A percentile compares a stretch with the other conserved stretches of the same genome.
phyloP scores from a whole-genome alignment of 768 basidiomycete genomes.

The Tephrocybe sp. region DNA sequence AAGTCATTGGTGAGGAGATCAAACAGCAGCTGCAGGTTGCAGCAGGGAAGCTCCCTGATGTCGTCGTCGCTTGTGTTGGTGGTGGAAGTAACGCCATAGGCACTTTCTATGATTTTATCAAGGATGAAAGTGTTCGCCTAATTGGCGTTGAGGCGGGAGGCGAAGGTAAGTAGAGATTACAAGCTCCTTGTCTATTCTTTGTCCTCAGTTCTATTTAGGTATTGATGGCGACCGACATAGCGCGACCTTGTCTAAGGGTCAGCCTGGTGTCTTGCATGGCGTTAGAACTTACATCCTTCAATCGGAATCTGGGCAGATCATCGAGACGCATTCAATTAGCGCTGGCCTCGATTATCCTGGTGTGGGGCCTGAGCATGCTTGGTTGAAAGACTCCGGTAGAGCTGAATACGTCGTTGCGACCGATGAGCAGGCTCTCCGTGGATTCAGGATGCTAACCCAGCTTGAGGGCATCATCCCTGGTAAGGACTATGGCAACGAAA shows the following conservation, averaged over 20 bases:
- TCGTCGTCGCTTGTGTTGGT: slow-evolving; percentile 94
- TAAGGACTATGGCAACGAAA: slow-evolving; percentile 28
- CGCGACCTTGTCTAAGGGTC: slow-evolving; percentile 89
- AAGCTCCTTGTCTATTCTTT: slow-evolving; percentile 2
- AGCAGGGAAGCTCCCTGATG: slow-evolving; percentile 88
- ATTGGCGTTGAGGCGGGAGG: slow-evolving; percentile 98
- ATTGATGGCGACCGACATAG: slow-evolving; percentile 85
- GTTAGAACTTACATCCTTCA: slow-evolving; percentile 96
- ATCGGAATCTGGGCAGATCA: slow-evolving; percentile 85
- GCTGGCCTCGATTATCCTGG: slow-evolving; percentile 97
- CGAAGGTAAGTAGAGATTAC: slow-evolving; percentile 57
- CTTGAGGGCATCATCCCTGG: slow-evolving; percentile 97
- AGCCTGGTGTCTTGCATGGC: slow-evolving; percentile 94
- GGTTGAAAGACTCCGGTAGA: slow-evolving; percentile 91
- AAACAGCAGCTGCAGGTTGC: slow-evolving; percentile 76
- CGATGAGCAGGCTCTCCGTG: slow-evolving; percentile 91
- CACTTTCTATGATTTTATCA: slow-evolving; percentile 95
- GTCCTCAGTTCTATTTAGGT: slow-evolving; percentile 43
- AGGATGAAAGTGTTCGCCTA: slow-evolving; percentile 79
- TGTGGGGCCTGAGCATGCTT: slow-evolving; percentile 97
- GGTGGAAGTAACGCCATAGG: slow-evolving; percentile 98
- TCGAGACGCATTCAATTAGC: slow-evolving; percentile 96
- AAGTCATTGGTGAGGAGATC: slow-evolving; percentile 89
- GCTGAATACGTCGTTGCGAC: slow-evolving; percentile 94
- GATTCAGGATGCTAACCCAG: slow-evolving; percentile 90